phyloP scores from a whole-genome alignment of 306 rosid species.

The Corylus avellana region DNA sequence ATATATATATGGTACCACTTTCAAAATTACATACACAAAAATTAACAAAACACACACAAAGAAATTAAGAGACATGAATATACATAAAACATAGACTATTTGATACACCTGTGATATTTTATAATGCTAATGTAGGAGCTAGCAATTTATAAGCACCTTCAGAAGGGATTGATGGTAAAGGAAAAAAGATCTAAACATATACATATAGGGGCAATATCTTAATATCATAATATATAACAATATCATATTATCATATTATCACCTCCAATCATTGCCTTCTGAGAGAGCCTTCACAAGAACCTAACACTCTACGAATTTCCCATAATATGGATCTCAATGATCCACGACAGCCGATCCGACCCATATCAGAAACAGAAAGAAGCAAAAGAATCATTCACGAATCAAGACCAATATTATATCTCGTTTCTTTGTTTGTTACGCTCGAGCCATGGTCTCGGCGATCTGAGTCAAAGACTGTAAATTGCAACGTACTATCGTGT shows the following conservation, averaged over 20 bases:
- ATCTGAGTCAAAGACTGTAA: conserved; percentile 84
- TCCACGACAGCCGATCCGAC: conserved; percentile 9
- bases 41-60: not conserved
- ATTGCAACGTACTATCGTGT: conserved; percentile 93
- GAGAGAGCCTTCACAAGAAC: conserved; percentile 7
- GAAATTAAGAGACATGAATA: not conserved
- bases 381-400: not conserved
- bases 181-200: conserved; percentile 14
- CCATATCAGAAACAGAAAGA: conserved; percentile 37
- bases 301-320: conserved; percentile 29
- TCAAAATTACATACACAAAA: conserved; percentile 1
- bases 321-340: conserved; percentile 17
- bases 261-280: conserved; percentile 31
- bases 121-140: not conserved
- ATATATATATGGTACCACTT: not conserved
- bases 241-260: not conserved
- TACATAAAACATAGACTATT: not conserved
- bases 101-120: not conserved
- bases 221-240: not conserved
- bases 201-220: not conserved
- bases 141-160: not conserved
- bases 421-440: not conserved
- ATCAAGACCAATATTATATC: not conserved
- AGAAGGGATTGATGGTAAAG: conserved; percentile 13
- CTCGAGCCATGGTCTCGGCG: conserved; percentile 61